Percentiles rank a stretch among this genome's conserved stretches.
Evolutionary conservation across 2,329 filamentous ascomycete genomes (phyloP).

Genomic region (Calonectria pseudoturangicola): DNA sequence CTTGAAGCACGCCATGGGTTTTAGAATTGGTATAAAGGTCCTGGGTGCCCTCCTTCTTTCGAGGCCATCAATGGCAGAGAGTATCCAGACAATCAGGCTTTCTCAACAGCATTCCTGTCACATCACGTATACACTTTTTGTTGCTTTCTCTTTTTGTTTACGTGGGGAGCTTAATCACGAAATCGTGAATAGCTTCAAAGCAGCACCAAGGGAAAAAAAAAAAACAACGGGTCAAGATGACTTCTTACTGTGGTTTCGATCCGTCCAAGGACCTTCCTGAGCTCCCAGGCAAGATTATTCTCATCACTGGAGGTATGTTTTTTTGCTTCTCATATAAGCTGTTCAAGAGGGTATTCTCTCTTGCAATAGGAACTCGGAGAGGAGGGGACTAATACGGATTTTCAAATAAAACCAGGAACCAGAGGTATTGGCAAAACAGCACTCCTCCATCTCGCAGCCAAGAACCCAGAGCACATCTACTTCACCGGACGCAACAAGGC

Average conservation of each 20-base stretch:
- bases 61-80: neutral
- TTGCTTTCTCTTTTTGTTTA: neutral
- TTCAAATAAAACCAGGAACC: slow-evolving; percentile 56
- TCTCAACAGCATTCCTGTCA: neutral
- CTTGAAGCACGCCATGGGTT: no score
- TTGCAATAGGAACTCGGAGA: no score
- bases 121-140: neutral
- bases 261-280: slow-evolving; percentile 66
- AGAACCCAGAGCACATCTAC: slow-evolving; percentile 72
- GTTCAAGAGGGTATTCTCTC: no score
- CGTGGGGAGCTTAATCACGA: neutral
- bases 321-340: neutral
- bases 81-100: neutral
- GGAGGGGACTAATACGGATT: slow-evolving; percentile 15
- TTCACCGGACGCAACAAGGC: slow-evolving; percentile 69
- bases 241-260: slow-evolving; percentile 49
- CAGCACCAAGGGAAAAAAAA: neutral
- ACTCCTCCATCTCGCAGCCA: slow-evolving; percentile 57
- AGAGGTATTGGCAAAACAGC: slow-evolving; percentile 55
- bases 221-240: slow-evolving; percentile 34
- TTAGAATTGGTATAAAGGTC: slow-evolving; percentile 17
- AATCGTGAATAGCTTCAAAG: neutral
- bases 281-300: slow-evolving; percentile 68
- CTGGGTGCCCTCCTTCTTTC: neutral
- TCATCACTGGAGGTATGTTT: slow-evolving; percentile 69